These are phyloP conservation scores for Dactylellina haptotyla DNA, from an alignment of 2,329 filamentous ascomycete genomes.

Conservation along the genomic window DNA sequence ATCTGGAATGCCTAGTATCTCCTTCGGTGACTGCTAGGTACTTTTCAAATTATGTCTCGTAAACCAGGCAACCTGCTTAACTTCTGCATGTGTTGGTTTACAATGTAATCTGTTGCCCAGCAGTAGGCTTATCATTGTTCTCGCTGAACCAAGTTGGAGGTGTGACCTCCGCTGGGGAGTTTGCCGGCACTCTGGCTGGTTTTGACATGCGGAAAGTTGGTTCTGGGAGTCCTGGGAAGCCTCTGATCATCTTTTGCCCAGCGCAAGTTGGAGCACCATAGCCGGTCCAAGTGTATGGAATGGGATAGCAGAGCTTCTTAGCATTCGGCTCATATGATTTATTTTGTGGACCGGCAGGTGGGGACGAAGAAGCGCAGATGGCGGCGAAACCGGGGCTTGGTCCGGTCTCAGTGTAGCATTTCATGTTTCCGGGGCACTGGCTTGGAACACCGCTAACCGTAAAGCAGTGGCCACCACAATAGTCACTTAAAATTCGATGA, in stretches of 20 bases:
- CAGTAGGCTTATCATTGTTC: constrained; percentile 1
- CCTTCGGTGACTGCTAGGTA: background rate
- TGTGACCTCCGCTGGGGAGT: constrained; percentile 11
- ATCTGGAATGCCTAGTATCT: no score
- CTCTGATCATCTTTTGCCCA: constrained; percentile 3
- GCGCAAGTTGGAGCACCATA: constrained; percentile 9
- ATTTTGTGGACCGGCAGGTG: constrained; percentile 1
- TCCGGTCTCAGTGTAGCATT: constrained; percentile 15
- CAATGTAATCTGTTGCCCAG: constrained; percentile 18
- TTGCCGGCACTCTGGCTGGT: constrained; percentile 13
- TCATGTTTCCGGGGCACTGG: constrained; percentile 14
- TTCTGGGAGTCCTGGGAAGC: background rate
- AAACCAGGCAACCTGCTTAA: background rate
- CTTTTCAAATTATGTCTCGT: background rate
- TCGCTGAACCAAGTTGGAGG: constrained; percentile 10
- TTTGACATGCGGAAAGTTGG: constrained; percentile 11
- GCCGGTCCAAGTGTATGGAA: constrained; percentile 18
- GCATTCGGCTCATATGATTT: constrained; percentile 15
- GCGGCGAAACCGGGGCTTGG: constrained; percentile 23
- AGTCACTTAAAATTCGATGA: background rate
- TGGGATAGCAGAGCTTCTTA: constrained; percentile 9
- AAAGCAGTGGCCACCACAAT: constrained; percentile 20
- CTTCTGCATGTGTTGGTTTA: background rate
- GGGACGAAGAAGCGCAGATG: constrained; percentile 17
- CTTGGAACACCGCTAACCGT: constrained; percentile 15